A percentile compares a stretch with the other conserved stretches of the same genome.
phyloP scores from a whole-genome alignment of 495 filamentous ascomycete genomes.

The Daldinia caldariorum region DNA sequence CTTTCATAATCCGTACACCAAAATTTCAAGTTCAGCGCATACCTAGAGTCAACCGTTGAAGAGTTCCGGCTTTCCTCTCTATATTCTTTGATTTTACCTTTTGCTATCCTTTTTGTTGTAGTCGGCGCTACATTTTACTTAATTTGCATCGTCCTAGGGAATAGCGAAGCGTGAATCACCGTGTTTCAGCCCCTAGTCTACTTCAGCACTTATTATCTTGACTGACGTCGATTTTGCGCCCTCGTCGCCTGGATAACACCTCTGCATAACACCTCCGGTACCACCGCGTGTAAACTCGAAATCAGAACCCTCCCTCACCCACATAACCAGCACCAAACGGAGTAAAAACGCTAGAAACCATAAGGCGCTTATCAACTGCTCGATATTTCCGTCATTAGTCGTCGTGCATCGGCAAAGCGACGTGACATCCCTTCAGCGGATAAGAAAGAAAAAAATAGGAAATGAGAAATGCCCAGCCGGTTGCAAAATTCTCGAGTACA shows the following conservation, averaged over 20 bases:
- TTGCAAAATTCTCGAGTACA: conserved; percentile 49
- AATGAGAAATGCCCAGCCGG: conserved; percentile 55
- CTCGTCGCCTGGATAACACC: conserved; percentile 25
- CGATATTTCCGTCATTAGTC: background rate
- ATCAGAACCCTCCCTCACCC: conserved; percentile 5
- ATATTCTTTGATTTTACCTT: conserved; percentile 3
- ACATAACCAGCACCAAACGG: conserved; percentile 4
- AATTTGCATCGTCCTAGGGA: background rate
- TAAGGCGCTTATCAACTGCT: background rate
- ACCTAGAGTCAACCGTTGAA: conserved; percentile 18
- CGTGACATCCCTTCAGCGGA: conserved; percentile 5
- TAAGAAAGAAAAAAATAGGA: conserved; percentile 1
- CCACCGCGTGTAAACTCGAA: background rate
- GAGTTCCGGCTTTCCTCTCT: background rate
- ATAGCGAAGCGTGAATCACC: background rate
- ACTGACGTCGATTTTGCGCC: conserved; percentile 4
- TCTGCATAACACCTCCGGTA: no score
- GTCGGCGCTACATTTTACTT: background rate
- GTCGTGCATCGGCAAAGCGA: background rate
- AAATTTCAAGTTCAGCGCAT: conserved; percentile 21
- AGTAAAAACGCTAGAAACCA: conserved; percentile 18
- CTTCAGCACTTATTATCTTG: background rate
- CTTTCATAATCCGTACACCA: conserved; percentile 15
- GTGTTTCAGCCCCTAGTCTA: no score
- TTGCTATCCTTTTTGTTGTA: conserved; percentile 4